These are phyloP conservation scores for Chaetomidium leptoderma DNA, from an alignment of 495 filamentous ascomycete species.

Conservation along the genomic window DNA sequence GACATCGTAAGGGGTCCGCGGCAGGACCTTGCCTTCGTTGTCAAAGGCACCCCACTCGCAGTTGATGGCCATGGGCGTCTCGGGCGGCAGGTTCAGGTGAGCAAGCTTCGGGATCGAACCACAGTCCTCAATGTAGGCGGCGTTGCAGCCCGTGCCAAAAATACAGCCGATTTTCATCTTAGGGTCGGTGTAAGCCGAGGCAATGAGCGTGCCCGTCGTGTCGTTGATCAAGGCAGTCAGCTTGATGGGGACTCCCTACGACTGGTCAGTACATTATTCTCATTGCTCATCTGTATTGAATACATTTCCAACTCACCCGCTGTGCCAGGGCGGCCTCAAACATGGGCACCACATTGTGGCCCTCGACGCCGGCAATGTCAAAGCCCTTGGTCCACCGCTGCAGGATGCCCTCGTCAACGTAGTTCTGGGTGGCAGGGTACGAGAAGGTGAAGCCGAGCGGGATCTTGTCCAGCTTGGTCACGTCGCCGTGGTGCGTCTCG, in stretches of 20 bases:
- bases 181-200: conserved; percentile 88
- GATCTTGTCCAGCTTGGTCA: conserved; percentile 58
- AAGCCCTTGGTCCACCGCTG: conserved; percentile 99
- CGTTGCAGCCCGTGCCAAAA: conserved; percentile 97
- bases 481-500: conserved; percentile 76
- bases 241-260: conserved; percentile 82
- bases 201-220: conserved; percentile 98
- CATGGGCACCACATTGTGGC: conserved; percentile 87
- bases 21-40: conserved; percentile 90
- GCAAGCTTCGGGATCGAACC: conserved; percentile 92
- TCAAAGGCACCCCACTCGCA: conserved; percentile 99
- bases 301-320: conserved; percentile 51
- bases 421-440: conserved; percentile 92
- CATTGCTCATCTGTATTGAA: background rate
- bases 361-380: conserved; percentile 94
- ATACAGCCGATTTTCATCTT: conserved; percentile 95
- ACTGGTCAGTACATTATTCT: conserved; percentile 3
- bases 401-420: conserved; percentile 91
- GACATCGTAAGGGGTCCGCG: conserved; percentile 77
- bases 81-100: conserved; percentile 84
- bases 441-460: conserved; percentile 98
- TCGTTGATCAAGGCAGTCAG: conserved; percentile 94
- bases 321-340: conserved; percentile 79
- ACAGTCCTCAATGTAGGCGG: conserved; percentile 93
- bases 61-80: conserved; percentile 94